A percentile compares a stretch with the other conserved stretches of the same genome.
phyloP scores from a whole-genome alignment of 2,329 filamentous ascomycete species.

The Ceratocystis huliohia region DNA sequence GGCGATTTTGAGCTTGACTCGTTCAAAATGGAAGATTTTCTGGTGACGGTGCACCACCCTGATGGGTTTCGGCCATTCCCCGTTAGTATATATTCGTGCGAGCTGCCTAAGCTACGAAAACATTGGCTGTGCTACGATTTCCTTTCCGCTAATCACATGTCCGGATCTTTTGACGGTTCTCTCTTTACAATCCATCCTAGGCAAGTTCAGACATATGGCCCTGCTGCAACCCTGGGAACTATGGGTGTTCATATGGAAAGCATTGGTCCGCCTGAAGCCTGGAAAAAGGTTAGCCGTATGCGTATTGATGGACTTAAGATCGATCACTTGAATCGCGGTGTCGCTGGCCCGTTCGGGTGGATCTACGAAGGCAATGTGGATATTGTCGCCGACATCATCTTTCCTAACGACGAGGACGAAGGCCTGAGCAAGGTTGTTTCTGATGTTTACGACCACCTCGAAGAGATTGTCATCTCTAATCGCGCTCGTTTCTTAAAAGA shows the following conservation, averaged over 20 bases:
- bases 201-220: slow-evolving; percentile 51
- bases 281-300: slow-evolving; percentile 92
- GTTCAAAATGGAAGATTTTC: slow-evolving; percentile 88
- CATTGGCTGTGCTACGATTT: slow-evolving; percentile 99
- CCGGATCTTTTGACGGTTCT: slow-evolving; percentile 86
- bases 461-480: slow-evolving; percentile 77
- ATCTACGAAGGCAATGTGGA: slow-evolving; percentile 96
- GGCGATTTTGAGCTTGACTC: slow-evolving; percentile 96
- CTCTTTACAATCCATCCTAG: slow-evolving; percentile 94
- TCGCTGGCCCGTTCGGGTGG: slow-evolving; percentile 91
- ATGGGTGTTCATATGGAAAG: slow-evolving; percentile 30
- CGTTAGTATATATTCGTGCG: slow-evolving; percentile 90
- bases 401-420: slow-evolving; percentile 76
- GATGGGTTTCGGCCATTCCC: slow-evolving; percentile 85
- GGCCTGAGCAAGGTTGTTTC: slow-evolving; percentile 87
- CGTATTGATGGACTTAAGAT: slow-evolving; percentile 89
- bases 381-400: slow-evolving; percentile 90
- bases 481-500: slow-evolving; percentile 28
- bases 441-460: slow-evolving; percentile 93
- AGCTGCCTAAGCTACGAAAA: slow-evolving; percentile 81
- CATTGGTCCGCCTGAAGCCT: slow-evolving; percentile 52
- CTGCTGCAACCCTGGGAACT: slow-evolving; percentile 16
- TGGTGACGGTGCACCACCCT: slow-evolving; percentile 86
- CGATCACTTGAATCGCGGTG: slow-evolving; percentile 86
- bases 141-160: slow-evolving; percentile 88